A percentile compares a stretch with the other conserved stretches of the same genome.
These are phyloP conservation scores for Phytophthora kernoviae DNA, from an alignment of 352 stramenopile genomes.

Conservation along the genomic window DNA sequence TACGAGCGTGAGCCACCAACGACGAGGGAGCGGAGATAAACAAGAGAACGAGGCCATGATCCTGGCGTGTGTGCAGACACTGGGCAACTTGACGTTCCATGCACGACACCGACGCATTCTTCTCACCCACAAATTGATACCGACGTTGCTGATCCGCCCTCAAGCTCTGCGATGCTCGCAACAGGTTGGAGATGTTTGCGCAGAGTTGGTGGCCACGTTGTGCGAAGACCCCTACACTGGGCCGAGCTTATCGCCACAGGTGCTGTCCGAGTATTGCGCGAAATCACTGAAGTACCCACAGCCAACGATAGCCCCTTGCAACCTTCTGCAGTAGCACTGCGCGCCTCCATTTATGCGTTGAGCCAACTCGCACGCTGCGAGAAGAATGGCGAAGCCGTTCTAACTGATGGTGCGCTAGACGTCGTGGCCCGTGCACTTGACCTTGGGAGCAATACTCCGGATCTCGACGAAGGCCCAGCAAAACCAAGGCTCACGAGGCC, in stretches of 20 bases:
- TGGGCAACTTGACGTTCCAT: conserved; percentile 79
- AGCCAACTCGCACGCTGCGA: conserved; percentile 69
- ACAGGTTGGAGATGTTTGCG: conserved; percentile 59
- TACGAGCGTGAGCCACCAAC: conserved; percentile 7
- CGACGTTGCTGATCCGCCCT: conserved; percentile 42
- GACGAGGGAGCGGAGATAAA: conserved; percentile 7
- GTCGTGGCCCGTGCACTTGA: conserved; percentile 50
- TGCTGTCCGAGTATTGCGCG: conserved; percentile 60
- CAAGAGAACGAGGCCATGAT: conserved; percentile 51
- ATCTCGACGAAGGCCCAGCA: conserved; percentile 7
- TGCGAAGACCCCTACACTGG: conserved; percentile 68
- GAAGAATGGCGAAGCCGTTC: conserved; percentile 41
- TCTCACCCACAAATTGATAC: conserved; percentile 60
- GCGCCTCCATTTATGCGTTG: conserved; percentile 66
- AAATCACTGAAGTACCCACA: conserved; percentile 41
- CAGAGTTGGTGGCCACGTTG: conserved; percentile 69
- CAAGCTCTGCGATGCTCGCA: conserved; percentile 43
- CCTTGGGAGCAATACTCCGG: conserved; percentile 8
- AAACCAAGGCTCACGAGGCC: conserved; percentile 33
- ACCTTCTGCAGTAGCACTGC: conserved; percentile 33
- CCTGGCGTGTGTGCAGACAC: conserved; percentile 63
- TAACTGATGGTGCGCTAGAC: conserved; percentile 64
- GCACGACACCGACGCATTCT: conserved; percentile 57
- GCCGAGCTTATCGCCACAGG: conserved; percentile 52
- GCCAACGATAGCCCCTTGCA: neutral